Percentiles rank a stretch among this genome's conserved stretches.
phyloP scores from a whole-genome alignment of 306 rosid genomes.

The Castanea sativa region DNA sequence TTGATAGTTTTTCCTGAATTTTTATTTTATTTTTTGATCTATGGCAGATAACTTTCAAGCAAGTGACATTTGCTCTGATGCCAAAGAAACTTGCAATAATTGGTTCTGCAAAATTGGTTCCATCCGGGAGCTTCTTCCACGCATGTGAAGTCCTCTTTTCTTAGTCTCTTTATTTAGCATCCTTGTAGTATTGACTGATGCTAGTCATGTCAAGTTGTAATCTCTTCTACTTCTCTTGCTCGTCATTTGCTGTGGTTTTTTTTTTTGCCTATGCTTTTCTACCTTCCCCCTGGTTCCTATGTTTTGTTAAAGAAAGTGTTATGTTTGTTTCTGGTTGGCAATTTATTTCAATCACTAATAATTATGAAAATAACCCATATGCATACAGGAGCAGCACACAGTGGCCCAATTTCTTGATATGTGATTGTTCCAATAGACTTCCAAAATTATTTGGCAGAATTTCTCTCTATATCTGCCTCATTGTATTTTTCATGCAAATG shows the following conservation, averaged over 20 bases:
- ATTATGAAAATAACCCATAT: background rate
- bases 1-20: constrained; percentile 6
- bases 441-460: background rate
- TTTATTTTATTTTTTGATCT: constrained; percentile 27
- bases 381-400: background rate
- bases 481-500: background rate
- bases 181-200: background rate
- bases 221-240: constrained; percentile 2
- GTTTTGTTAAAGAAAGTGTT: constrained; percentile 1
- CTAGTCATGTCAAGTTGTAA: background rate
- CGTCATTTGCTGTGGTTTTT: background rate
- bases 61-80: constrained; percentile 59
- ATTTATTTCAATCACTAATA: background rate
- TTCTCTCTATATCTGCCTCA: background rate
- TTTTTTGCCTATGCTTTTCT: background rate
- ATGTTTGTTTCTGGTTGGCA: constrained; percentile 1
- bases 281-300: background rate
- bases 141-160: constrained; percentile 63
- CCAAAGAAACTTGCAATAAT: constrained; percentile 93
- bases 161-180: constrained; percentile 3
- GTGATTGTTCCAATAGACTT: background rate
- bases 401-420: background rate
- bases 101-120: constrained; percentile 98
- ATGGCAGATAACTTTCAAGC: constrained; percentile 66
- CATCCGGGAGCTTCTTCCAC: constrained; percentile 95